These are phyloP conservation scores for Sporisorium scitamineum DNA, from an alignment of 1,284 basidiomycete genomes.

Conservation along the genomic window DNA sequence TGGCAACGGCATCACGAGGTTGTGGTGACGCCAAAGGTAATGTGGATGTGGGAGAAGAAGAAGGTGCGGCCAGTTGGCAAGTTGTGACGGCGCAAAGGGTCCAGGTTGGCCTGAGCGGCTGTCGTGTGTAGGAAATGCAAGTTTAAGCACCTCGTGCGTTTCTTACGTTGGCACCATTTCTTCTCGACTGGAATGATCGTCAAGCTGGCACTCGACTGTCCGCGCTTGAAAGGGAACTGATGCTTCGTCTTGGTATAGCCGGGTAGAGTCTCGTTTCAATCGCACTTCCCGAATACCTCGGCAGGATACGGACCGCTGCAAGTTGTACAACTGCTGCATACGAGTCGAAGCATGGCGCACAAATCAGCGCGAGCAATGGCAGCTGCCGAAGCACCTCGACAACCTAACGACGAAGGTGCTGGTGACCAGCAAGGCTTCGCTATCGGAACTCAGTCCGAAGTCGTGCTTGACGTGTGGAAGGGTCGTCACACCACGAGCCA, in stretches of 20 bases:
- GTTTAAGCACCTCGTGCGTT: not conserved
- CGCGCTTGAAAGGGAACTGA: not conserved
- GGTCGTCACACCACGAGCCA: constrained; percentile 57
- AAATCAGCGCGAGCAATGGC: constrained; percentile 35
- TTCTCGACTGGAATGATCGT: not conserved
- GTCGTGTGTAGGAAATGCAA: not conserved
- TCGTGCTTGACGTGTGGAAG: constrained; percentile 56
- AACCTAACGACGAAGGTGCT: not conserved
- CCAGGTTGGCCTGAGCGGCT: not conserved
- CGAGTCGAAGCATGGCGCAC: constrained; percentile 15
- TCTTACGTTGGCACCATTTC: not conserved
- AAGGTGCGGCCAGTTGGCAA: not conserved
- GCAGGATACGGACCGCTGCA: not conserved
- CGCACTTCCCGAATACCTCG: not conserved
- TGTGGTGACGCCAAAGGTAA: not conserved
- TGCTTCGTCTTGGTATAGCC: not conserved
- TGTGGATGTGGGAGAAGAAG: not conserved
- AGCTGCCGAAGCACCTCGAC: constrained; percentile 17
- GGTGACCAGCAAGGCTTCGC: not conserved
- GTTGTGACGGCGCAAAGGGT: not conserved
- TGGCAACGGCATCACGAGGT: constrained; percentile 55
- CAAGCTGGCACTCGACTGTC: not conserved
- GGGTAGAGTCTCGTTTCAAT: not conserved
- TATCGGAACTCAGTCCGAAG: constrained; percentile 26
- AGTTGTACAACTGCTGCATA: not conserved